Conservation (phyloP, 306 rosid species). For the Prunus mira region DNA sequence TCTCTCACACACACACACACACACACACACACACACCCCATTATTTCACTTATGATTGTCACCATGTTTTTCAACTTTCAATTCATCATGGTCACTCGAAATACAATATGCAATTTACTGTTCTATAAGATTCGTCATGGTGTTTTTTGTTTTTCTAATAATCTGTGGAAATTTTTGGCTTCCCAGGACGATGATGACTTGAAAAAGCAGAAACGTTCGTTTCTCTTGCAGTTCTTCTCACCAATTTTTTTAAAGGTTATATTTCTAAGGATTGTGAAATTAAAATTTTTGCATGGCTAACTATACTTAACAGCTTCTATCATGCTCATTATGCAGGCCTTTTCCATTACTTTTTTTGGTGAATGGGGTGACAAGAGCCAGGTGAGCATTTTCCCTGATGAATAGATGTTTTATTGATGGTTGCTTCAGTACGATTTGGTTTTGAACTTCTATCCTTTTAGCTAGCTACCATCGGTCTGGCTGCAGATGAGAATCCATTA, state of each 20-base stretch:
- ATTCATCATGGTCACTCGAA: background rate
- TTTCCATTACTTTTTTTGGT: slow-evolving; percentile 92
- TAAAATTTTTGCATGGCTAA: slow-evolving; percentile 6
- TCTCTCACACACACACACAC: too few relatives aligned
- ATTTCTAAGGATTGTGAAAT: slow-evolving; percentile 10
- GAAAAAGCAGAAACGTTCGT: slow-evolving; percentile 57
- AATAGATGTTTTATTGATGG: background rate
- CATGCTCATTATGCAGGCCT: slow-evolving; percentile 55
- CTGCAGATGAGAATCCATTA: slow-evolving; percentile 88
- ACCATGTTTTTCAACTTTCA: background rate
- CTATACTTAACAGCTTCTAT: slow-evolving; percentile 18
- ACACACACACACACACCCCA: background rate
- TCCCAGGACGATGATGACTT: slow-evolving; percentile 62
- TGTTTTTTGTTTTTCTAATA: background rate
- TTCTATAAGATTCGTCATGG: background rate
- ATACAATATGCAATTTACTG: background rate
- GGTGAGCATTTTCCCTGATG: slow-evolving; percentile 44
- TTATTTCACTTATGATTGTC: background rate
- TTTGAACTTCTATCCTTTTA: slow-evolving; percentile 42
- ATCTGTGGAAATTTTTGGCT: slow-evolving; percentile 2
- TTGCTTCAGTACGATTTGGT: slow-evolving; percentile 12
- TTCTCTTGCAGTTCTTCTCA: slow-evolving; percentile 67
- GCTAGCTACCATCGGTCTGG: slow-evolving; percentile 93
- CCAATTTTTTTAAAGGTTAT: slow-evolving; percentile 78
- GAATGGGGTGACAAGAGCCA: slow-evolving; percentile 99